Evolutionary conservation across 441 rosid genomes (phyloP).

Genomic region (Erodium moschatum): DNA sequence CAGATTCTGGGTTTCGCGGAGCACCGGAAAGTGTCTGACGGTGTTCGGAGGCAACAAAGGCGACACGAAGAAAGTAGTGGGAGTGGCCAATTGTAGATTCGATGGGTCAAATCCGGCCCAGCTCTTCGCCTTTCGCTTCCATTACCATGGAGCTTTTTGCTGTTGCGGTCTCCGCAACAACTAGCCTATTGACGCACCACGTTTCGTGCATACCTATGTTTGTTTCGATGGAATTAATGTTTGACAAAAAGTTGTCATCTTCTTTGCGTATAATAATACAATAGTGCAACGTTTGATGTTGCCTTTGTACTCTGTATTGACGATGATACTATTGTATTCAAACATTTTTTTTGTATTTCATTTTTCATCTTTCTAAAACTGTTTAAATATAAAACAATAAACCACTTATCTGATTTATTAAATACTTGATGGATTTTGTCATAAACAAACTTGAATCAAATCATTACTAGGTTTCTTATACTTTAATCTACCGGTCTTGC

Average conservation of each 20-base stretch:
- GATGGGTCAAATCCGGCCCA: conserved; percentile 41
- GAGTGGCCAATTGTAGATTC: conserved; percentile 41
- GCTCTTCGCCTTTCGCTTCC: conserved; percentile 44
- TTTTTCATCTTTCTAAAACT: too few species aligned
- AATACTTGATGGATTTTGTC: too few species aligned
- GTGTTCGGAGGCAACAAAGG: conserved; percentile 21
- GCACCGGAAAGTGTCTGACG: conserved; percentile 42
- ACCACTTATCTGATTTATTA: too few species aligned
- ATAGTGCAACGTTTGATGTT: background rate
- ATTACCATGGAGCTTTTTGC: conserved; percentile 43
- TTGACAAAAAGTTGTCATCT: background rate
- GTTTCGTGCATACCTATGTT: too few species aligned
- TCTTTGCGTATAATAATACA: too few species aligned
- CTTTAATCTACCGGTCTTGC: too few species aligned
- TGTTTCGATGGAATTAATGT: background rate
- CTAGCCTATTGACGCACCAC: too few species aligned
- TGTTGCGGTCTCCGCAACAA: conserved; percentile 36
- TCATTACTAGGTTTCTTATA: too few species aligned
- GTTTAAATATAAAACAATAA: too few species aligned
- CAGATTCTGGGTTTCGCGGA: conserved; percentile 35
- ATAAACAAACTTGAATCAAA: too few species aligned
- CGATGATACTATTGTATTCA: too few species aligned
- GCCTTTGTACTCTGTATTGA: background rate
- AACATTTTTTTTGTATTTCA: too few species aligned
- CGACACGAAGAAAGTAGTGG: conserved; percentile 24